Percentiles rank a stretch among this genome's conserved stretches.
phyloP scores from a whole-genome alignment of 2,329 filamentous ascomycete genomes.

The Phaeosphaeriaceae sp. region DNA sequence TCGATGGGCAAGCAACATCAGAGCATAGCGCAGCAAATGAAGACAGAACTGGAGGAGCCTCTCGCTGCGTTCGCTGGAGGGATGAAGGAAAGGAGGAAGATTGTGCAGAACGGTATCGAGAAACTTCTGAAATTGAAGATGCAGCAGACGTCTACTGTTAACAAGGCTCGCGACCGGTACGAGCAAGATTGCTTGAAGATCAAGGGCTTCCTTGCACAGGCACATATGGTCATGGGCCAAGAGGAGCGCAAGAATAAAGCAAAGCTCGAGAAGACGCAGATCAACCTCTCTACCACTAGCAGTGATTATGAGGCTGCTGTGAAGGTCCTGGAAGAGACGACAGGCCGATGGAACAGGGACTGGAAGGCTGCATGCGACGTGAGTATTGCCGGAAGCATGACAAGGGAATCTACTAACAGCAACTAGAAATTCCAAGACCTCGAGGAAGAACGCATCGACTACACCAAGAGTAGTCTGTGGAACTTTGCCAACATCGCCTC shows the following conservation, averaged over 20 bases:
- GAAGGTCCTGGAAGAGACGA: slow-evolving; percentile 93
- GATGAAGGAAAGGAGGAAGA: slow-evolving; percentile 96
- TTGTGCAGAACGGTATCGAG: slow-evolving; percentile 92
- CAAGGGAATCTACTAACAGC: slow-evolving; percentile 11
- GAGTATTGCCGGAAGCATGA: slow-evolving; percentile 23
- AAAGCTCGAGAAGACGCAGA: slow-evolving; percentile 97
- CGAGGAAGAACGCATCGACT: slow-evolving; percentile 95
- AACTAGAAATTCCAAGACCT: slow-evolving; percentile 93
- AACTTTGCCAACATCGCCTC: slow-evolving; percentile 97
- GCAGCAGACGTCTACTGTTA: slow-evolving; percentile 87
- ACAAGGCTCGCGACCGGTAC: slow-evolving; percentile 95
- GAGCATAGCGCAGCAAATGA: slow-evolving; percentile 91
- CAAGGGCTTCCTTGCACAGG: slow-evolving; percentile 96
- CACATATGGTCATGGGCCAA: slow-evolving; percentile 99
- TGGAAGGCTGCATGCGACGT: slow-evolving; percentile 94
- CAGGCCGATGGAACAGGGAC: slow-evolving; percentile 93
- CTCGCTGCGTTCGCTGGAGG: slow-evolving; percentile 88
- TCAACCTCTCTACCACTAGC: slow-evolving; percentile 89
- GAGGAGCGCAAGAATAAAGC: slow-evolving; percentile 99
- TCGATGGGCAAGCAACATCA: slow-evolving; percentile 94
- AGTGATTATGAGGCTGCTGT: slow-evolving; percentile 92
- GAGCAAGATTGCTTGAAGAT: slow-evolving; percentile 98
- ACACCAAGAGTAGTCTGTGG: slow-evolving; percentile 97
- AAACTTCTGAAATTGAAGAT: slow-evolving; percentile 92
- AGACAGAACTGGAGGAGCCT: slow-evolving; percentile 92